Base-by-base conservation (phyloP, 2,329 filamentous ascomycete species). In the Diplodia seriata region DNA sequence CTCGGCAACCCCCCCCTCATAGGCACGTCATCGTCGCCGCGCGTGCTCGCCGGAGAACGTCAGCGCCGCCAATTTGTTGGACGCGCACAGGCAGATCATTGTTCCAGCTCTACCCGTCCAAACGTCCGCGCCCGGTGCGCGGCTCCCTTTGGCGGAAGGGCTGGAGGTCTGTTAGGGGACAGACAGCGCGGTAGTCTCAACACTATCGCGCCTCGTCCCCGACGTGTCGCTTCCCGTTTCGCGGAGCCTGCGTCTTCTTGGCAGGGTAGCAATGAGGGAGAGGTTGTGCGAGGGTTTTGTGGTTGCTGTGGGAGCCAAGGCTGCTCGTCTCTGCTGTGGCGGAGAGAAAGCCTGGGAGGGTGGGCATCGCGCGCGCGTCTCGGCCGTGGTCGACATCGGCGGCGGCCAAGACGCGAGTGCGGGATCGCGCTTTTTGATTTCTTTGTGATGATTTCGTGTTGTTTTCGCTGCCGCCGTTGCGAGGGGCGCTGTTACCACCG, bases 101-200 rank as follows among this genome's bases (percentile, higher is more conserved):
- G 15, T 7, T n/a, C 36, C 55, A 59, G 55, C 54, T 23, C 36
- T 33, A n/a, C 29, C 55, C 31, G 31, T 33, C n/a, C 38, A 43
- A 59, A 59, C 55, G n/a, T 33, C 31, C 31, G 31, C 31, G 6
- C 31, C 31, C 31, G 8, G 36, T 4, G 5, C 36, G 15, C 36
- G 55, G 55, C 36, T 59, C 20, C 55, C 55, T 47, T 59, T 59
- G 55, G 55, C 31, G 20, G 54, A 59, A 59, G 55, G 36, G n/a
- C 55, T 59, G 55, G 55, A 23, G 55, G 31, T 8, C 55, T 59
- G 55, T 29, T 29, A 38, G 55, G 55, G 43, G 20, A 15, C 4
- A 6, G 4, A 23, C 23, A 23, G 5, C 23, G 23, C 23, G 23
- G 23, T 26, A 26, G 23, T 26, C 23, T 26, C 23, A 26, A 3